Evolutionary conservation across 2,329 filamentous ascomycete species (phyloP), one percentile per base, ranked within the genome.

Genomic region (Penicillium nordicum): DNA sequence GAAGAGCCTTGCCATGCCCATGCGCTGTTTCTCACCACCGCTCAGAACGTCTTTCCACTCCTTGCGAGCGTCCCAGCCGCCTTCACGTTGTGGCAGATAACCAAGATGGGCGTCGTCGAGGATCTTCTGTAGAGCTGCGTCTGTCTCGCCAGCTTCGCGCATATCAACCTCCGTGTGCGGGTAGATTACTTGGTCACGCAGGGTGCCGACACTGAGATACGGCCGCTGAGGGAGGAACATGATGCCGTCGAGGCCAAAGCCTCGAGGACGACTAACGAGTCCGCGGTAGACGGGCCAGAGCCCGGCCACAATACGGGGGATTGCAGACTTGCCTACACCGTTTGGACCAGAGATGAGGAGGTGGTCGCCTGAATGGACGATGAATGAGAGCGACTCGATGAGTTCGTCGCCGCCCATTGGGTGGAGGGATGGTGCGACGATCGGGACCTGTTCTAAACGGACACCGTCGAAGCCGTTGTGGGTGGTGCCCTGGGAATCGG

Each of bases 11-110:
- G 95, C 93, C 67, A 99, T 91, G 0, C 86, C 91, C 84, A 99
- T 90, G 23, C 94, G 82, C 77, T 99, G 94, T 78, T 99, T 99
- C 80, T 99, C 94, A 12, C 94, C 94, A 38, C 94, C 94, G 62
- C 88, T 93, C n/a, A 99, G 81, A 5, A 99, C 91, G 65, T 97
- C 93, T 76, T 97, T 97, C 94, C 94, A 99, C 71, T 96, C 92
- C 75, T 99, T 97, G 55, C 91, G 84, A 5, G 91, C 94, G 70
- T 99, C 91, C 92, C 92, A 97, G 14, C 94, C 94, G 38, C 94
- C 94, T 79, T 99, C 94, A 16, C 94, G 86, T 47, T 92, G 86
- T 1, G 91, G 90, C 0, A 99, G 82, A 73, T 99, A 97, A 4
- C 92, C 93, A 0, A 99, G 81, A 55, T 85, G 85, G 0, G 92